These are phyloP conservation scores for Hypericum androsaemum DNA, from an alignment of 345 rosid genomes.

Conservation along the genomic window DNA sequence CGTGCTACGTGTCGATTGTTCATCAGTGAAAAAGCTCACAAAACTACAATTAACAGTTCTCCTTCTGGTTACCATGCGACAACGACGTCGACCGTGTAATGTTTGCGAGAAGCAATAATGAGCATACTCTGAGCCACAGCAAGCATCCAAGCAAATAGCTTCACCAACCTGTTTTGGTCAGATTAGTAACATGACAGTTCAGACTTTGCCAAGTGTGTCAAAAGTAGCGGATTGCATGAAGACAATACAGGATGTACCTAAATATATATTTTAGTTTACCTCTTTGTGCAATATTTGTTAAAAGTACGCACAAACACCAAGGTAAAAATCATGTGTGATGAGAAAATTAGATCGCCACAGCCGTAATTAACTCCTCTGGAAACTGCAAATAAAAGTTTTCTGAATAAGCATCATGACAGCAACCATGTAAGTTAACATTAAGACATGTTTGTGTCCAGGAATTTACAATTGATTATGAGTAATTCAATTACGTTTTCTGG, in stretches of 20 bases:
- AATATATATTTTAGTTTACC: neutral
- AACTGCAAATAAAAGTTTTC: neutral
- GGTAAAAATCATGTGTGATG: slow-evolving; percentile 5
- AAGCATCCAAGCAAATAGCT: slow-evolving; percentile 1
- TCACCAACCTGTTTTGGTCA: neutral
- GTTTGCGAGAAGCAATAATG: slow-evolving; percentile 2
- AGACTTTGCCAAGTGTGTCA: too few relatives aligned
- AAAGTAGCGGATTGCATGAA: neutral
- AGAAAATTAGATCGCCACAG: slow-evolving; percentile 1
- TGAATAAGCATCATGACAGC: neutral
- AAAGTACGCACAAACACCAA: neutral
- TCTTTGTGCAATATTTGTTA: neutral
- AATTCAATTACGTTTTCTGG: neutral
- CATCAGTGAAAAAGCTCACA: neutral
- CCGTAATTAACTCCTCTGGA: slow-evolving; percentile 2
- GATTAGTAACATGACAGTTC: neutral
- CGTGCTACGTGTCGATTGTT: too few relatives aligned
- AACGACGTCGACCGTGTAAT: slow-evolving; percentile 3
- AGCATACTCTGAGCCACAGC: slow-evolving; percentile 3
- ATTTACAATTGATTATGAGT: neutral
- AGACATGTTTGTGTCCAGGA: too few relatives aligned
- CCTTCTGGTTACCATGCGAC: slow-evolving; percentile 1
- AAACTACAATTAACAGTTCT: neutral
- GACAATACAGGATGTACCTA: neutral
- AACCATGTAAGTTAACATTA: neutral